These are phyloP conservation scores for Hansenula lynferdii DNA, from an alignment of 1,139 yeast genomes.

Conservation along the genomic window DNA sequence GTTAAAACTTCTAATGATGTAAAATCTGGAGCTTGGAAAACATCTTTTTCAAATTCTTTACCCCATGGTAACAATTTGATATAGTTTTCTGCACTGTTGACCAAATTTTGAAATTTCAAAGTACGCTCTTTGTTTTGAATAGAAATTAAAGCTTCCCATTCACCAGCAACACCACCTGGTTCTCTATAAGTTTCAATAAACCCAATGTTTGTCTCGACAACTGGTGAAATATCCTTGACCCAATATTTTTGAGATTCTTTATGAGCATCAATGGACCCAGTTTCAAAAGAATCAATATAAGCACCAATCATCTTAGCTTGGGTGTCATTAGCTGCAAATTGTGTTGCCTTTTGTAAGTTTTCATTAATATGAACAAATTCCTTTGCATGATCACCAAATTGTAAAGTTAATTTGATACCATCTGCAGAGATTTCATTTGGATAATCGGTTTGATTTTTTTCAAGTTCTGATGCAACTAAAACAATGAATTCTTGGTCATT, in stretches of 20 bases:
- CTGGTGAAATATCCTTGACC: slow-evolving; percentile 85
- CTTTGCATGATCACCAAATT: slow-evolving; percentile 70
- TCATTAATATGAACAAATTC: slow-evolving; percentile 60
- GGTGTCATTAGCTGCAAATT: slow-evolving; percentile 67
- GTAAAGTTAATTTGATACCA: slow-evolving; percentile 38
- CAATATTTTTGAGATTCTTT: slow-evolving; percentile 79
- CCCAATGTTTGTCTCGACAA: slow-evolving; percentile 82
- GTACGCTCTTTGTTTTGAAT: slow-evolving; percentile 88
- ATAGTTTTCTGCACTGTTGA: slow-evolving; percentile 57
- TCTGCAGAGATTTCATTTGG: slow-evolving; percentile 33
- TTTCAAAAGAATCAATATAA: slow-evolving; percentile 65
- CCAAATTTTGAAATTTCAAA: slow-evolving; percentile 68
- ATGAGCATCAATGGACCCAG: slow-evolving; percentile 85
- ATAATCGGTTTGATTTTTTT: slow-evolving; percentile 36
- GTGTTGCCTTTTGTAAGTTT: slow-evolving; percentile 51
- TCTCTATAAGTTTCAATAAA: slow-evolving; percentile 91
- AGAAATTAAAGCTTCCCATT: slow-evolving; percentile 93
- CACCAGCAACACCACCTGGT: slow-evolving; percentile 89
- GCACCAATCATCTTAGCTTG: slow-evolving; percentile 60
- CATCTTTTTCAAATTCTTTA: slow-evolving; percentile 68
- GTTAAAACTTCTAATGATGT: slow-evolving; percentile 86
- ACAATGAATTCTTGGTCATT: slow-evolving; percentile 43
- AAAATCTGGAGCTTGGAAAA: slow-evolving; percentile 88
- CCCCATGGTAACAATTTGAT: slow-evolving; percentile 77
- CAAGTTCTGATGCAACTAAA: slow-evolving; percentile 55